These are phyloP conservation scores for Phytopythium boreale DNA, from an alignment of 352 stramenopile species.

Conservation along the genomic window DNA sequence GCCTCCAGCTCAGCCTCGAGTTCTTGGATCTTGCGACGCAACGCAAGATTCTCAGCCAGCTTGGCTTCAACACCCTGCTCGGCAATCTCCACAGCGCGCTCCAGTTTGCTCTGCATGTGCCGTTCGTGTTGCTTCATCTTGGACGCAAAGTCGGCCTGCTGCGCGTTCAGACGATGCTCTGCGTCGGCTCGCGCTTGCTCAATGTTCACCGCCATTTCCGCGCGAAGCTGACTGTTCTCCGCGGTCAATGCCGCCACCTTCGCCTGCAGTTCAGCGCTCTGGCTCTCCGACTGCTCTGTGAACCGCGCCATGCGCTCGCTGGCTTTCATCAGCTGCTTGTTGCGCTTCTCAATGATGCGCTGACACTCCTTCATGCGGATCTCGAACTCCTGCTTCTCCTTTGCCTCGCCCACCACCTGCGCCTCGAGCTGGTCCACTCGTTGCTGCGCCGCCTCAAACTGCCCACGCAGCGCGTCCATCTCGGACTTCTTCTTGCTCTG, in stretches of 20 bases:
- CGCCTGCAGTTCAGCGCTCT: constrained; percentile 42
- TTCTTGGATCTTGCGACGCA: constrained; percentile 22
- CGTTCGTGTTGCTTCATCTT: constrained; percentile 25
- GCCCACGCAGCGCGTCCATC: constrained; percentile 36
- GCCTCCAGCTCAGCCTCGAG: constrained; percentile 36
- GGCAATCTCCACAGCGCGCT: neutral
- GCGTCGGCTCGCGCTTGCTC: constrained; percentile 27
- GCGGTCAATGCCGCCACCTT: constrained; percentile 27
- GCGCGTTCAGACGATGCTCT: constrained; percentile 26
- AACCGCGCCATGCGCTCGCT: constrained; percentile 67
- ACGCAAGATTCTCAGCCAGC: constrained; percentile 25
- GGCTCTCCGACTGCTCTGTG: constrained; percentile 58
- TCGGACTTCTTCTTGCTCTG: constrained; percentile 71
- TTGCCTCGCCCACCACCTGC: constrained; percentile 26
- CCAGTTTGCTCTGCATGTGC: constrained; percentile 1
- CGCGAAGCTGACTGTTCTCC: constrained; percentile 34
- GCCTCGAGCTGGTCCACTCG: constrained; percentile 29
- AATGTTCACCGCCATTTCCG: constrained; percentile 16
- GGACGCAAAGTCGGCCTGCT: constrained; percentile 31
- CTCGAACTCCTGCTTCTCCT: constrained; percentile 55
- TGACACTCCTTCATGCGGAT: constrained; percentile 82
- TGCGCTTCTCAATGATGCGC: constrained; percentile 82
- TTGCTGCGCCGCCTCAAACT: constrained; percentile 40
- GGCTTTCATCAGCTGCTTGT: constrained; percentile 82
- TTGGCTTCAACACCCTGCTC: constrained; percentile 17